A percentile compares a stretch with the other conserved stretches of the same genome.
Evolutionary conservation across 495 filamentous ascomycete species (phyloP).

Genomic region (Tuber borchii): DNA sequence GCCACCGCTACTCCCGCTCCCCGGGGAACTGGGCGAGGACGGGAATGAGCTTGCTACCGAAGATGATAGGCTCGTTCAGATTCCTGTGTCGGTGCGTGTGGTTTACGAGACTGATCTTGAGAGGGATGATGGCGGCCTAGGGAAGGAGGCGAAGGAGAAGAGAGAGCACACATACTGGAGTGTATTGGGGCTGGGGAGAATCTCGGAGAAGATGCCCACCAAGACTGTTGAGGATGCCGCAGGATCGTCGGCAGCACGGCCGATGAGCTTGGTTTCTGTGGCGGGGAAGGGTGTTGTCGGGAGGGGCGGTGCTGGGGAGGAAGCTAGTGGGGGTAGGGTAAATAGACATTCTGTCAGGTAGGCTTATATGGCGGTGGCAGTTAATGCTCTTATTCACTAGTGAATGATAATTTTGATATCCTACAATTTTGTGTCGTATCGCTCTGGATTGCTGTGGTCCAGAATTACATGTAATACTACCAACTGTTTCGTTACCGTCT

Average conservation of each 20-base stretch:
- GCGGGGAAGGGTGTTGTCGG: conserved; percentile 7
- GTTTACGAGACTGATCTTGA: conserved; percentile 82
- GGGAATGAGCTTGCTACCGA: conserved; percentile 48
- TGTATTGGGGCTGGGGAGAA: conserved; percentile 79
- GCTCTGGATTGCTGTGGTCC: background rate
- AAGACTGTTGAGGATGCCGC: conserved; percentile 10
- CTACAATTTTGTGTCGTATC: background rate
- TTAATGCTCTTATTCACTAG: background rate
- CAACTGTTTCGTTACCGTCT: background rate
- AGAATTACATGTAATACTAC: background rate
- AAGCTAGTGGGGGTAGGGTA: background rate
- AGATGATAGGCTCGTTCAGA: conserved; percentile 87
- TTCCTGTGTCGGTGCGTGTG: conserved; percentile 83
- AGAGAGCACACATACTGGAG: conserved; percentile 92
- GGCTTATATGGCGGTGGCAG: background rate
- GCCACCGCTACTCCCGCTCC: conserved; percentile 52
- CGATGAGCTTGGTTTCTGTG: conserved; percentile 5
- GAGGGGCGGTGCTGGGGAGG: conserved; percentile 6
- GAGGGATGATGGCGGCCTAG: conserved; percentile 54
- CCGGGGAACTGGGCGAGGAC: conserved; percentile 31
- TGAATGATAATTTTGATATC: background rate
- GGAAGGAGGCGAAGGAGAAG: conserved; percentile 53
- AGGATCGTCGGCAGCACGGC: background rate
- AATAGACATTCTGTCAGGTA: conserved; percentile 3
- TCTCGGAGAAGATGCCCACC: conserved; percentile 44